Percentiles rank a stretch among this genome's conserved stretches.
Conservation (phyloP, 352 stramenopile genomes). For the Phytopythium helicoides region DNA sequence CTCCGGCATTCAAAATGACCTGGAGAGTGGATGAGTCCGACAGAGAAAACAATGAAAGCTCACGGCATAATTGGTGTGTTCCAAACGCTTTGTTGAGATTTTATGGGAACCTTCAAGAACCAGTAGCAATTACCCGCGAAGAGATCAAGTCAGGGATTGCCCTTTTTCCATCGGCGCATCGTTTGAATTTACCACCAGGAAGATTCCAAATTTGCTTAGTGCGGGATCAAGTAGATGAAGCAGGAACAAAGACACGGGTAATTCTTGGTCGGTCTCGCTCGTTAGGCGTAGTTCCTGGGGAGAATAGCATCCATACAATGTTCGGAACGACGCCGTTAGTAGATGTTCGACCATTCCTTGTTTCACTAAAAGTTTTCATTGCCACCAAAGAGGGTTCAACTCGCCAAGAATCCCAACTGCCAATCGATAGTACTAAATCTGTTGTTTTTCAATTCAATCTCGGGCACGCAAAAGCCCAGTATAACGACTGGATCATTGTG, state of each 20-base stretch:
- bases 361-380: constrained; percentile 20
- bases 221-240: constrained; percentile 23
- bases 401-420: background rate
- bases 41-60: background rate
- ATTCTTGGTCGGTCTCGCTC: constrained; percentile 20
- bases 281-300: constrained; percentile 31
- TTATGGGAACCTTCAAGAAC: background rate
- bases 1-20: background rate
- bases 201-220: constrained; percentile 43
- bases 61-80: background rate
- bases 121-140: background rate
- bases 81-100: background rate
- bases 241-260: constrained; percentile 19
- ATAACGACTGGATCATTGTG: constrained; percentile 33
- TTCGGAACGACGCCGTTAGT: constrained; percentile 53
- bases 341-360: constrained; percentile 39
- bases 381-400: constrained; percentile 7
- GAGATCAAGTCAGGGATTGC: background rate
- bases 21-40: background rate
- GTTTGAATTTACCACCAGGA: constrained; percentile 37
- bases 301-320: constrained; percentile 50
- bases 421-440: constrained; percentile 8
- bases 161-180: constrained; percentile 30
- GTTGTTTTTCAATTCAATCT: constrained; percentile 31
- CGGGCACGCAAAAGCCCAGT: constrained; percentile 11